Base-by-base conservation (phyloP, 345 rosid species). In the Adansonia digitata region DNA sequence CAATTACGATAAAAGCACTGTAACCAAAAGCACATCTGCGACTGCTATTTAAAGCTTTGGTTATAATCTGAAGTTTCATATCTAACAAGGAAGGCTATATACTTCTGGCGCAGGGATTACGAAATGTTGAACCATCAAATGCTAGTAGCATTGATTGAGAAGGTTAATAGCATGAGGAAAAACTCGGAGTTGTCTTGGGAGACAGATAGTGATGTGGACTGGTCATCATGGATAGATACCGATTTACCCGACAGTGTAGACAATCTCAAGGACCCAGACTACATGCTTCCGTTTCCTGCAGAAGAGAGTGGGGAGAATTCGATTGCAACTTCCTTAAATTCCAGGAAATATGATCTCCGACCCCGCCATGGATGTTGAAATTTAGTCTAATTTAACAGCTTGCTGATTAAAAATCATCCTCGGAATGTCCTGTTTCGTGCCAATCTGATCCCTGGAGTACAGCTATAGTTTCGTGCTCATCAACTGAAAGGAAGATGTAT, bases 41-140 rank as follows among this genome's bases (percentile, higher is more conserved):
- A 31, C 3, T 3, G 34, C 34, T 1, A 31, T 31, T 31, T 31
- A 31, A 31, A 31, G 1, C 3, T 31, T 3, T 31, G 34, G 3
- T 31, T 31, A 31, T 31, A 31, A 31, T 3, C 3, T 3, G 1
- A 31, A 31, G 34, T 31, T 31, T 31, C 34, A 31, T 31, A 31
- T 31, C 34, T 31, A 31, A 31, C 34, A 31, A 31, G 34, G 46
- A 42, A 9, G 46, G 1, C 17, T 45, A 13, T 45, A 45, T n/a
- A n/a, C n/a, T 4, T 45, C 13, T 2, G 5, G 7, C 74, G 78
- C 80, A 90, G 98, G 82, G 94, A 93, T 71, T 91, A 86, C 74
- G 95, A 93, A 77, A 81, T 85, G 9, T 74, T 93, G 77, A 93
- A 93, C 79, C 91, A 93, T 77, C 81, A 75, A 31, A 88, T 91